Evolutionary conservation across 106 monocot genomes (phyloP), one percentile per base, ranked within the genome.

Genomic region (Acorus gramineus): DNA sequence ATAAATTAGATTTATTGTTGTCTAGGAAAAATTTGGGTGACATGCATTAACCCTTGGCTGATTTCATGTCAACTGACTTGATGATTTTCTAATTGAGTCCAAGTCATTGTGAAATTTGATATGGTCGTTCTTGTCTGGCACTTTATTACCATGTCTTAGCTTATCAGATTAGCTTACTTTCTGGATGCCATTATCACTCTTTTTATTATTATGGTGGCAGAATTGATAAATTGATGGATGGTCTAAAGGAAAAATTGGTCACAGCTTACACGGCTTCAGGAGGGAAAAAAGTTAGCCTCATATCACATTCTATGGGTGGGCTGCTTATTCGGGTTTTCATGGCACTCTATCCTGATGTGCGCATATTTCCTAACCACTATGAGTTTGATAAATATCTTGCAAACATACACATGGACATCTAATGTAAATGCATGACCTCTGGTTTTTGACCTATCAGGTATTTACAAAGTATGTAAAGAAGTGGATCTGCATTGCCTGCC

Each of bases 221-320:
- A 72, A 68, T 86, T 69, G 81, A 80, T 56, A 82, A 86, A 73
- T 47, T 60, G 65, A 77, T 94, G 65, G 66, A 57, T 75, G 86
- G 75, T 6, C 70, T 94, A 47, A 81, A 71, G 77, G 55, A 44
- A 43, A 89, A 94, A 75, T 28, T 94, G 61, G 69, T 72, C 60
- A 80, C 84, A 66, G 86, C 84, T 70, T 89, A 86, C 75, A 84
- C 84, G 62, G 67, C 79, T 51, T 89, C 89, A 49, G 89, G 86
- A 28, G 93, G 89, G 67, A 83, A 80, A 77, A 94, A 84, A 78
- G 77, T 94, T 44, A 82, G 81, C 56, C 60, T 94, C 70, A 89
- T 94, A 56, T 89, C 93, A 63, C 93, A 94, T 77, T 94, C 93
- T 42, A 94, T 94, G 93, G 93, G 93, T 55, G 93, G 93, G 50